phyloP scores from a whole-genome alignment of 441 rosid species.

The Aquilaria agallochum region DNA sequence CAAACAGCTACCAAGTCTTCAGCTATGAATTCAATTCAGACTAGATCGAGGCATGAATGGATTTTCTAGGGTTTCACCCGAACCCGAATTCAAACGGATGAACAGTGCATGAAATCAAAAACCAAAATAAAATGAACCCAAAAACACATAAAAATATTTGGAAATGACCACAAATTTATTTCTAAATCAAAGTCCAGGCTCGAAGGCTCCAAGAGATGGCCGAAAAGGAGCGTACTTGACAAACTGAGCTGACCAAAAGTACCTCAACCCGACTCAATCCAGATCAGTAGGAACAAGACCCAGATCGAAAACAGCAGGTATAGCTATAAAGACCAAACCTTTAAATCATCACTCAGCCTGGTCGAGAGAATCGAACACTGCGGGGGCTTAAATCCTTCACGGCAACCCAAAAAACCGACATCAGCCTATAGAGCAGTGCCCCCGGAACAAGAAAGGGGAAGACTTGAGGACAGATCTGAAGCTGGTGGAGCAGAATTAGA shows the following conservation, averaged over 20 bases:
- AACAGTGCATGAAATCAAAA: conserved; percentile 27
- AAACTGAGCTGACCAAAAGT: conserved; percentile 59
- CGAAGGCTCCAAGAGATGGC: conserved; percentile 17
- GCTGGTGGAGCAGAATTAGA: conserved; percentile 38
- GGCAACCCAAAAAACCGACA: conserved; percentile 37
- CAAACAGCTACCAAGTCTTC: conserved; percentile 13
- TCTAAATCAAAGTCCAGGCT: conserved; percentile 33
- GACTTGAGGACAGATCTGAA: conserved; percentile 31
- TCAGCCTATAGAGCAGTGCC: conserved; percentile 31
- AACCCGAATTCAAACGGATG: conserved; percentile 26
- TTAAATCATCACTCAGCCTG: conserved; percentile 16
- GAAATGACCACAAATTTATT: conserved; percentile 32
- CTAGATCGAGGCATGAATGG: conserved; percentile 23
- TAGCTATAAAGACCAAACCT: background rate
- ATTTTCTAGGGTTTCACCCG: conserved; percentile 44
- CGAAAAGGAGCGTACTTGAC: conserved; percentile 41
- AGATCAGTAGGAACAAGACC: conserved; percentile 18
- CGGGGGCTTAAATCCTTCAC: conserved; percentile 36
- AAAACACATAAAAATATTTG: conserved; percentile 27
- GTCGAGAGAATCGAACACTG: conserved; percentile 20
- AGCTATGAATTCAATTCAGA: conserved; percentile 14
- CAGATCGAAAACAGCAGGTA: conserved; percentile 11
- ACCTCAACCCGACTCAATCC: conserved; percentile 23
- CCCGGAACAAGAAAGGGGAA: conserved; percentile 19
- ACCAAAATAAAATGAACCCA: conserved; percentile 6